phyloP scores from a whole-genome alignment of 345 rosid genomes.

The Hibiscus trionum region DNA sequence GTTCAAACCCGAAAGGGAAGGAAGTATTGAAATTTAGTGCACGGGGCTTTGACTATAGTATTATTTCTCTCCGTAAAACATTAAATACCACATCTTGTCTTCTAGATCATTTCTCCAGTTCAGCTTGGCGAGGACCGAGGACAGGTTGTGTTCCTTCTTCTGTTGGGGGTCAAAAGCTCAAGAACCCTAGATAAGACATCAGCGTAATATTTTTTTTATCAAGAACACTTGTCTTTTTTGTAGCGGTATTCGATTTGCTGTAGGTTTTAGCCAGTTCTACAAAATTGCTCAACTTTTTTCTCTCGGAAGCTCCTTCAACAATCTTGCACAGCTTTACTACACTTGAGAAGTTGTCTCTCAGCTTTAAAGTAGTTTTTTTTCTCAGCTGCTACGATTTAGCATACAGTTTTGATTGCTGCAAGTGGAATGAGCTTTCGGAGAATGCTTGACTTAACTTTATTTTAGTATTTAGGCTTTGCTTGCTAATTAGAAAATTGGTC shows the following conservation, averaged over 20 bases:
- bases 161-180: background rate
- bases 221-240: background rate
- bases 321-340: background rate
- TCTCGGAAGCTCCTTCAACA: background rate
- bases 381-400: no score
- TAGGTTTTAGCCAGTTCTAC: background rate
- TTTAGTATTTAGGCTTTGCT: no score
- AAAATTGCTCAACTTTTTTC: background rate
- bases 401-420: no score
- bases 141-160: background rate
- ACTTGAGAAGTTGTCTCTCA: background rate
- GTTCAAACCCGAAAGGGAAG: no score
- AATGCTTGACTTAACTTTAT: no score
- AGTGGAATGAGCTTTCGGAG: no score
- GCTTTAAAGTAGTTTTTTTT: no score
- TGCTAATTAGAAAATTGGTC: no score
- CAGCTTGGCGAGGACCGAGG: background rate
- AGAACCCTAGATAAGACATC: background rate
- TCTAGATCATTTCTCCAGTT: background rate
- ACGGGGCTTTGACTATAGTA: background rate
- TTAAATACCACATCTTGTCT: background rate
- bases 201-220: background rate
- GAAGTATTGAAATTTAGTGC: background rate
- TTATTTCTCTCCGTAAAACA: background rate
- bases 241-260: background rate